Base-by-base conservation (phyloP, 1,284 basidiomycete genomes). In the Kalmanozyma brasiliensis region DNA sequence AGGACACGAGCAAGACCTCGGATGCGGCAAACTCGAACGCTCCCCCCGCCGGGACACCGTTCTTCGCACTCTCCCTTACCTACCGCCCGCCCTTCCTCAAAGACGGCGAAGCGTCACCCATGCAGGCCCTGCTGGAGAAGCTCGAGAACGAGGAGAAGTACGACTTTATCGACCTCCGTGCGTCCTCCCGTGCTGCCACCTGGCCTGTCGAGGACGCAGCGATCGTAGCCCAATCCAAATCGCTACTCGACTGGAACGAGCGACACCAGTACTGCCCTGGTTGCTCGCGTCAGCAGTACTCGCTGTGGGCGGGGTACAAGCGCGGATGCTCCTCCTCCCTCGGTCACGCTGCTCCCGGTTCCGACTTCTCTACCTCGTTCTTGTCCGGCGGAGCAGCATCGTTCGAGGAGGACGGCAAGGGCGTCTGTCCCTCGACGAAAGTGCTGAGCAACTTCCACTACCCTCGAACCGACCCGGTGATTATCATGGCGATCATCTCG, bases 251-350 rank as follows among this genome's bases (percentile, higher is more conserved):
- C 43, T 81, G 79, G 79, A 80, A 79, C 51, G 78, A 80, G 49
- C 56, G 78, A 1, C 60, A 72, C 36, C 74, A 92, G 89, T 96
- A 91, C 84, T 98, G 95, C 80, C 87, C 94, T 1, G 89, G 87
- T 0, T 98, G 95, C 82, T 92, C 93, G 1, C 87, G 89, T 0
- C 86, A 86, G 4, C 88, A 90, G 1, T 92, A 94, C 80, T 91
- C 92, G 1, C 86, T 93, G 66, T 98, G 94, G 94, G 93, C 89
- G 5, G 95, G 95, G 0, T 98, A 94, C 93, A 98, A 98, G 83
- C 84, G 94, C 4, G 86, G 87, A 8, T 98, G 95, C 42, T 40
- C 52, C n/a, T 73, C 69, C 0, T 51, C 62, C 1, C 52, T 78
- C 26, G 30, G 19, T n/a, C 81, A 84, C 19, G 64, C 62, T 11